Conservation (phyloP, 768 basidiomycete genomes). For the Pisolithus orientalis region DNA sequence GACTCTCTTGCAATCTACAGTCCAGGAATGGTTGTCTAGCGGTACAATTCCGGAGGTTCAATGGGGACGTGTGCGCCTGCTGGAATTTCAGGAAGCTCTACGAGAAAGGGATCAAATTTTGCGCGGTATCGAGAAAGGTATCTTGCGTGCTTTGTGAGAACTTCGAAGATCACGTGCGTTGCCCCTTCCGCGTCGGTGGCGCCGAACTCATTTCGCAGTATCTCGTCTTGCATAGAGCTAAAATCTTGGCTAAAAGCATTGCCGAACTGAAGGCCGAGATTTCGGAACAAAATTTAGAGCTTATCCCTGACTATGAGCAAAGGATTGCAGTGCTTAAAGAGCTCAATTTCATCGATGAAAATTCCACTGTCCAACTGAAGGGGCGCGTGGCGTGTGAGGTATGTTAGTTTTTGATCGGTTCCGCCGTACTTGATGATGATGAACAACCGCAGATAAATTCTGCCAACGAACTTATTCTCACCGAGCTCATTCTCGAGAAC, state of each 20-base stretch:
- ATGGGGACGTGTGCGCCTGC: slow-evolving; percentile 74
- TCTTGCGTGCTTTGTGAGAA: slow-evolving; percentile 56
- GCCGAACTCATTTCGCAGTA: slow-evolving; percentile 48
- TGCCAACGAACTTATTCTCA: slow-evolving; percentile 92
- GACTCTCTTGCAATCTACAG: slow-evolving; percentile 40
- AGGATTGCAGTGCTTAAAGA: slow-evolving; percentile 86
- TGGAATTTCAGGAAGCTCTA: slow-evolving; percentile 88
- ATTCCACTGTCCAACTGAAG: slow-evolving; percentile 91
- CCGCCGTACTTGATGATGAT: neutral
- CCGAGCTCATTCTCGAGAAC: slow-evolving; percentile 96
- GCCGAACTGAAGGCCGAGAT: slow-evolving; percentile 74
- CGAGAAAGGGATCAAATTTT: slow-evolving; percentile 48
- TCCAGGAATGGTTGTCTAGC: slow-evolving; percentile 50
- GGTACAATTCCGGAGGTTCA: slow-evolving; percentile 65
- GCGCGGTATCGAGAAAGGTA: slow-evolving; percentile 35
- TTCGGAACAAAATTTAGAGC: slow-evolving; percentile 94
- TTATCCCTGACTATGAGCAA: slow-evolving; percentile 96
- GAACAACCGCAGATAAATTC: slow-evolving; percentile 78
- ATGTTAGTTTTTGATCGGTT: slow-evolving; percentile 3
- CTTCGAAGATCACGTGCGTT: slow-evolving; percentile 72
- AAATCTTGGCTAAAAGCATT: slow-evolving; percentile 67
- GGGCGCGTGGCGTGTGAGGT: slow-evolving; percentile 99
- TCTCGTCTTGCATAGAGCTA: slow-evolving; percentile 63
- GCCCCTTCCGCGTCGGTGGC: neutral
- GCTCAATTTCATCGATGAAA: slow-evolving; percentile 90